phyloP scores from a whole-genome alignment of 2,329 filamentous ascomycete species.

The Cladosporium sp. region DNA sequence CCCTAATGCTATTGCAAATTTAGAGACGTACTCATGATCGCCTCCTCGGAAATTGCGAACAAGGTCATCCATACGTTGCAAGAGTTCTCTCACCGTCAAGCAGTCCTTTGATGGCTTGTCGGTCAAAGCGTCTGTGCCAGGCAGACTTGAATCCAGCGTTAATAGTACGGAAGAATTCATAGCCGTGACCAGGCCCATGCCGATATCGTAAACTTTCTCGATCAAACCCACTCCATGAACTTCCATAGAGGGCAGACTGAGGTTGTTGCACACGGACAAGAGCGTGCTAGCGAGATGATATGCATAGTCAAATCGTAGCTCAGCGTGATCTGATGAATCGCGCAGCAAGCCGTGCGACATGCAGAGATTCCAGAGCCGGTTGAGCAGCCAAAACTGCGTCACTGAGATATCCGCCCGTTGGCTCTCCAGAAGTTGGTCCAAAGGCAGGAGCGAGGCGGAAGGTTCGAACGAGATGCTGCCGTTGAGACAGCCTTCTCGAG shows the following conservation, averaged over 20 bases:
- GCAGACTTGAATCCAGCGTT: constrained; percentile 14
- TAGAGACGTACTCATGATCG: constrained; percentile 19
- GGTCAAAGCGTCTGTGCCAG: constrained; percentile 15
- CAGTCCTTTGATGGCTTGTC: constrained; percentile 1
- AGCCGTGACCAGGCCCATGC: constrained; percentile 23
- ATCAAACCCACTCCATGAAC: constrained; percentile 39
- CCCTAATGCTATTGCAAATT: constrained; percentile 16
- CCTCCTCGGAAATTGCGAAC: constrained; percentile 22
- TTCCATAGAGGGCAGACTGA: constrained; percentile 36
- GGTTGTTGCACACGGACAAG: constrained; percentile 33
- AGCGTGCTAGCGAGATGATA: constrained; percentile 33
- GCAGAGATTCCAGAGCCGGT: constrained; percentile 40
- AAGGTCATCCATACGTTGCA: constrained; percentile 16
- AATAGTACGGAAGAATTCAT: constrained; percentile 19
- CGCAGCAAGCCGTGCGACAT: constrained; percentile 37
- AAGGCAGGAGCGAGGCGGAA: constrained; percentile 25
- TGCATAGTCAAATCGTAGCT: constrained; percentile 37
- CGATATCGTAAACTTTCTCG: constrained; percentile 40
- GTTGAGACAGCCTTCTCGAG: constrained; percentile 28
- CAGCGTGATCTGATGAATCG: constrained; percentile 33
- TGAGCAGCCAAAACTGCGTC: constrained; percentile 42
- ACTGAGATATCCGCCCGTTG: constrained; percentile 41
- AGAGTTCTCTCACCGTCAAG: constrained; percentile 11
- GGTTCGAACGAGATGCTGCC: constrained; percentile 38
- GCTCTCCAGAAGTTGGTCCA: constrained; percentile 30